Evolutionary conservation across 1,284 basidiomycete genomes (phyloP), one percentile per base, ranked within the genome.

Genomic region (Takashimella koratensis): DNA sequence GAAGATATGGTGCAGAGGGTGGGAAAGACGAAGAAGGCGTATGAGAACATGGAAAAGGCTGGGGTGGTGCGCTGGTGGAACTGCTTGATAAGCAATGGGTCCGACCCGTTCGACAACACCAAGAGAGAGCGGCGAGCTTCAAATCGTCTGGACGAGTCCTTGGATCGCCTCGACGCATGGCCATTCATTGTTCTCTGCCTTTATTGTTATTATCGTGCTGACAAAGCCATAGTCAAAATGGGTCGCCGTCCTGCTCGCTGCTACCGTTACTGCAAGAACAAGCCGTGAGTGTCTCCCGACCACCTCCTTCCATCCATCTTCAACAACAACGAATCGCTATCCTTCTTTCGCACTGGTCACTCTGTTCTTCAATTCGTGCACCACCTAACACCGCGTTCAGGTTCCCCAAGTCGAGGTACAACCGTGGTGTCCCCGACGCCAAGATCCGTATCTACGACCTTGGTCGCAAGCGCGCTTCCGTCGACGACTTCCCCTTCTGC

Each of bases 231-330:
- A 54, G 54, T 67, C 70, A 77, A 79, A 73, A 93, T 94, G 90
- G 92, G 91, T 84, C 89, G 91, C 77, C 89, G 90, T 83, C 91
- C 91, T 67, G 90, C 91, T 78, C 87, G 89, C 71, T 95, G 91
- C 84, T 93, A 94, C 81, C 86, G 90, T 65, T 95, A 96, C 83
- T 95, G 91, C 84, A 96, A 97, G 83, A 96, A 95, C 85, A 96
- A 97, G 84, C 91, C 91, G 43, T 70, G 54, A 66, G 68, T 70
- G 5, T 16, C 25, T 24, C 40, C 3, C 22, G 89, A 87, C 79
- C 87, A 87, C 59, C 23, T 13, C 42, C 8, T 25, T 43, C 5
- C 49, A 43, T 42, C 10, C n/a, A n/a, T n/a, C n/a, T n/a, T n/a
- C n/a, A n/a, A n/a, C n/a, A n/a, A n/a, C n/a, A n/a, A n/a, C n/a